These are phyloP conservation scores for Apiospora rasikravindrae DNA, from an alignment of 2,329 filamentous ascomycete species.

Conservation along the genomic window DNA sequence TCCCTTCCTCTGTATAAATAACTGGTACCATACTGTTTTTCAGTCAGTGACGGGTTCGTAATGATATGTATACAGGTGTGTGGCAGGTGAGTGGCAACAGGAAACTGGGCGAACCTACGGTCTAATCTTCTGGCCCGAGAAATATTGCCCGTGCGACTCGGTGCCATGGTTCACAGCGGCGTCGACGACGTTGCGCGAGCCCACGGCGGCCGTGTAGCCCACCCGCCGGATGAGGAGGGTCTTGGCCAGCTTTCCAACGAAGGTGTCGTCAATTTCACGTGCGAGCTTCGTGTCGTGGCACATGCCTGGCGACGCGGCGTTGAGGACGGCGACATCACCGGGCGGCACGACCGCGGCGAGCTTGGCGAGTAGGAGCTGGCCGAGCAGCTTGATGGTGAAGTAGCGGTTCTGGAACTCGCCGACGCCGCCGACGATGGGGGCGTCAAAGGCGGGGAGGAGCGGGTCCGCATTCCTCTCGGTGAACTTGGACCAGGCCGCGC, in stretches of 20 bases:
- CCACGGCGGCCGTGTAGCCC: neutral
- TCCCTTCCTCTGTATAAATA: constrained; percentile 28
- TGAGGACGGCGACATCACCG: neutral
- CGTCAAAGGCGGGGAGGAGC: constrained; percentile 15
- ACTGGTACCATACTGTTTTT: constrained; percentile 28
- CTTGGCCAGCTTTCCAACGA: neutral
- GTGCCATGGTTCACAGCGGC: constrained; percentile 26
- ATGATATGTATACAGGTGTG: neutral
- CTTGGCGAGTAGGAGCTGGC: neutral
- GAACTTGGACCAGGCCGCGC: constrained; percentile 22
- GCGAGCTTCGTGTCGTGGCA: neutral
- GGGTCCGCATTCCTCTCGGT: constrained; percentile 23
- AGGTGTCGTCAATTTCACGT: neutral
- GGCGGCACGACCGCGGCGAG: neutral
- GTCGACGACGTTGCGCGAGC: constrained; percentile 18
- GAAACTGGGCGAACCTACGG: constrained; percentile 21
- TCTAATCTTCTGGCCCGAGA: constrained; percentile 26
- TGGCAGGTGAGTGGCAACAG: neutral
- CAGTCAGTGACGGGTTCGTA: neutral
- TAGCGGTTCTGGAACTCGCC: neutral
- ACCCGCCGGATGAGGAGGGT: neutral
- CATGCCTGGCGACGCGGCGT: constrained; percentile 6
- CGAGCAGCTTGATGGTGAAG: constrained; percentile 22
- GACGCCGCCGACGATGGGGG: neutral
- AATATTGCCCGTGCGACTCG: constrained; percentile 29